These are phyloP conservation scores for Pachyrhizus erosus DNA, from an alignment of 306 rosid species.

Conservation along the genomic window DNA sequence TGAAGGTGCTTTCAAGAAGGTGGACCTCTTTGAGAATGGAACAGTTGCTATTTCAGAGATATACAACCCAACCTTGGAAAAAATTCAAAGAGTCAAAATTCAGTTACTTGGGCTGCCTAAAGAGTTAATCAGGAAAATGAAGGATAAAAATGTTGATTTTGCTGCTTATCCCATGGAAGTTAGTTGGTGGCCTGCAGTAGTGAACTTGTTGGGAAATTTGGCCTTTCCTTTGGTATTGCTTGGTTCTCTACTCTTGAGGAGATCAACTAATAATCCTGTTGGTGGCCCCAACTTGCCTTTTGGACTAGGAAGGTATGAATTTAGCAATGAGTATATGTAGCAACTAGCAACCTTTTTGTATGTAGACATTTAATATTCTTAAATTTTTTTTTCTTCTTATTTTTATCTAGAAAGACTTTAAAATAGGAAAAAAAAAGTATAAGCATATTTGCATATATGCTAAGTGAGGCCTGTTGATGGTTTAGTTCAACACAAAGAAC, in stretches of 20 bases:
- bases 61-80: conserved; percentile 60
- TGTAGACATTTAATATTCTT: not conserved
- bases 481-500: not conserved
- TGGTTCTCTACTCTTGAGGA: conserved; percentile 57
- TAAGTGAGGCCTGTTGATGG: not conserved
- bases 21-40: conserved; percentile 73
- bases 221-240: conserved; percentile 75
- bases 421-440: not conserved
- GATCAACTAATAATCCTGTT: conserved; percentile 58
- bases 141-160: conserved; percentile 67
- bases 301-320: conserved; percentile 75
- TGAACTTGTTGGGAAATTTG: conserved; percentile 65
- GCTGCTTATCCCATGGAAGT: conserved; percentile 67
- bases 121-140: conserved; percentile 67
- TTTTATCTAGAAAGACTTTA: not conserved
- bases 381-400: not conserved
- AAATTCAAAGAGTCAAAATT: conserved; percentile 70
- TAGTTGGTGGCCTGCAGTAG: conserved; percentile 52
- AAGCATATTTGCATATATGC: too few species aligned
- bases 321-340: not conserved
- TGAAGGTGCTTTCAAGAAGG: too few species aligned
- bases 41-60: conserved; percentile 78
- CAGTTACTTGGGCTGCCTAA: conserved; percentile 74
- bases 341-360: not conserved
- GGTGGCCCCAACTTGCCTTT: conserved; percentile 84